Percentiles rank a stretch among this genome's conserved stretches.
phyloP scores from a whole-genome alignment of 768 basidiomycete genomes.

The Kwoniella botswanensis region DNA sequence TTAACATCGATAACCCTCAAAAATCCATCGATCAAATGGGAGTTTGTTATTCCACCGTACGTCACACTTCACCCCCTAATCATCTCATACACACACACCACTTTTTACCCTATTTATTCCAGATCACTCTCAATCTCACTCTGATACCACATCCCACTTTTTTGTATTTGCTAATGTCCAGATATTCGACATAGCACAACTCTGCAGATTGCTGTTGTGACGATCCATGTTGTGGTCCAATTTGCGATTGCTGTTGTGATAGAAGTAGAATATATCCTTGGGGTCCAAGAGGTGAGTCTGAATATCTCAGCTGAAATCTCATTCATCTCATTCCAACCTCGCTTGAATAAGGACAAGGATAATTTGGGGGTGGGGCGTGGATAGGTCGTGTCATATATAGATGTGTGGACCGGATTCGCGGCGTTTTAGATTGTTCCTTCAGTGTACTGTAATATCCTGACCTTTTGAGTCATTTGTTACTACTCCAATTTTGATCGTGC shows the following conservation, averaged over 20 bases:
- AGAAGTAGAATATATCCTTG: constrained; percentile 12
- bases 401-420: constrained; percentile 1
- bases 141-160: too few relatives aligned
- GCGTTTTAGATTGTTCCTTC: constrained; percentile 11
- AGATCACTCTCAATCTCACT: not conserved
- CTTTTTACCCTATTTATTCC: not conserved
- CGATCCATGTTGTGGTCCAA: constrained; percentile 21
- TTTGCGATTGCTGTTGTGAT: constrained; percentile 26
- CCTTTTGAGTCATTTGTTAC: not conserved
- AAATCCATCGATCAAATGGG: constrained; percentile 12
- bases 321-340: too few relatives aligned
- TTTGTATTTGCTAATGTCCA: too few relatives aligned
- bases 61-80: not conserved
- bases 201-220: constrained; percentile 25
- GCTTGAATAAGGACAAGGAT: too few relatives aligned
- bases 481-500: not conserved
- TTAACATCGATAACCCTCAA: not conserved
- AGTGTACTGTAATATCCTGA: not conserved
- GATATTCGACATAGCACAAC: constrained; percentile 6
- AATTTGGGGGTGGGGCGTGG: not conserved
- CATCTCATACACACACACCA: not conserved
- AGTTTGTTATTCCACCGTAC: constrained; percentile 25
- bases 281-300: constrained; percentile 17
- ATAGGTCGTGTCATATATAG: constrained; percentile 2
- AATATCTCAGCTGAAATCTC: not conserved